Percentiles rank a stretch among this genome's conserved stretches.
These are phyloP conservation scores for Sordariomycetes sp. DNA, from an alignment of 2,329 filamentous ascomycete species.

Conservation along the genomic window DNA sequence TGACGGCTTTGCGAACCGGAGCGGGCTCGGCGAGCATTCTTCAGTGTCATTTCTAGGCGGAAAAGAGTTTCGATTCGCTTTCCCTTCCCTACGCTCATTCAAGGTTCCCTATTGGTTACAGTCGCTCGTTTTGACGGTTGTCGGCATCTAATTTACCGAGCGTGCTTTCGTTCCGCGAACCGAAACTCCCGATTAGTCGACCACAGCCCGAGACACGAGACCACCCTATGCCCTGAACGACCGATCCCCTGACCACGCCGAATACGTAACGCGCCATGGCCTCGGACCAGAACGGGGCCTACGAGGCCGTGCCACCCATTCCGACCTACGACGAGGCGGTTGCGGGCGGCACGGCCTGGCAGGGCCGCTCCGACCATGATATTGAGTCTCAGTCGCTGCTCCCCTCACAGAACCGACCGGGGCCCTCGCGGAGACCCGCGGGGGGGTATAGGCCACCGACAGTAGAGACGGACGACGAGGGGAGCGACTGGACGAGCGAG, in stretches of 20 bases:
- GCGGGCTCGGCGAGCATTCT: not conserved
- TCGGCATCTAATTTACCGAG: not conserved
- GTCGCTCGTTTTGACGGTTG: not conserved
- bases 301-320: slow-evolving; percentile 12
- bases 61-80: not conserved
- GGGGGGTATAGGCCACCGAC: slow-evolving; percentile 65
- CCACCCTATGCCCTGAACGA: not conserved
- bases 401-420: slow-evolving; percentile 26
- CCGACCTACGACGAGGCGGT: slow-evolving; percentile 13
- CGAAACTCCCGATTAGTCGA: not conserved
- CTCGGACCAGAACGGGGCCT: slow-evolving; percentile 6
- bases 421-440: slow-evolving; percentile 26
- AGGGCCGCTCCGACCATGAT: slow-evolving; percentile 53
- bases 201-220: not conserved
- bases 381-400: slow-evolving; percentile 70
- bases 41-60: not conserved
- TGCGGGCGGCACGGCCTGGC: slow-evolving; percentile 10
- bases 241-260: not conserved
- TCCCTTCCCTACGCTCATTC: not conserved
- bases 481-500: slow-evolving; percentile 36
- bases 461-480: slow-evolving; percentile 64
- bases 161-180: not conserved
- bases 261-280: slow-evolving; percentile 1
- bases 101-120: not conserved
- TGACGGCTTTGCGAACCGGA: not conserved